phyloP scores from a whole-genome alignment of 2,329 filamentous ascomycete genomes.

The Penicillium sp. region DNA sequence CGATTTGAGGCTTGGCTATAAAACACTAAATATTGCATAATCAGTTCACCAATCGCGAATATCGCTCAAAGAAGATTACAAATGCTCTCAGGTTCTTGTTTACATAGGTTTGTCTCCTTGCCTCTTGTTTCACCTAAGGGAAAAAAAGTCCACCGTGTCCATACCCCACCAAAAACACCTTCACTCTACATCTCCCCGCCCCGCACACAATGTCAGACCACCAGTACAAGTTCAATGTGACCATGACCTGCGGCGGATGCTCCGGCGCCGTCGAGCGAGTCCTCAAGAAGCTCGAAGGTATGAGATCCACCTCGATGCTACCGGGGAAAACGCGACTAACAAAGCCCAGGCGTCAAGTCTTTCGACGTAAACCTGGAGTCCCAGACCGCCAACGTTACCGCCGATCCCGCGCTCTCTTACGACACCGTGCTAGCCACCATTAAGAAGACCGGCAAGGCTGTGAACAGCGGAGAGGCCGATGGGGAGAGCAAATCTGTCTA shows the following conservation, averaged over 20 bases:
- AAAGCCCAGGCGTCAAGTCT: slow-evolving; percentile 71
- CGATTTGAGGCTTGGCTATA: neutral
- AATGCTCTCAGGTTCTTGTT: neutral
- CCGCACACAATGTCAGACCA: slow-evolving; percentile 65
- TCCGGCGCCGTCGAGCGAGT: slow-evolving; percentile 91
- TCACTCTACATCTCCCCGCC: slow-evolving; percentile 6
- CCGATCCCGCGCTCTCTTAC: slow-evolving; percentile 70
- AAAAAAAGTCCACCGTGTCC: neutral
- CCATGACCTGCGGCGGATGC: slow-evolving; percentile 95
- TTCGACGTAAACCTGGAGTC: slow-evolving; percentile 85
- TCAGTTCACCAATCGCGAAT: slow-evolving; percentile 18
- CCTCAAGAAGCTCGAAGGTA: slow-evolving; percentile 88
- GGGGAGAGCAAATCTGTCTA: slow-evolving; percentile 42
- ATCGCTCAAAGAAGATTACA: slow-evolving; percentile 14
- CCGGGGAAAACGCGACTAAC: neutral
- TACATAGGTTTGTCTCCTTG: neutral
- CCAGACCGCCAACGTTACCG: slow-evolving; percentile 77
- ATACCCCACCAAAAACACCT: slow-evolving; percentile 4
- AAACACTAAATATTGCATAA: neutral
- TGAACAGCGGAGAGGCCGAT: slow-evolving; percentile 64
- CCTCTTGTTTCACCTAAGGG: neutral
- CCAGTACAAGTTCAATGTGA: slow-evolving; percentile 92
- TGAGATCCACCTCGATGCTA: slow-evolving; percentile 29
- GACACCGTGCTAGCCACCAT: slow-evolving; percentile 83
- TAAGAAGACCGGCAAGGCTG: slow-evolving; percentile 91